These are phyloP conservation scores for Ascochyta lentis DNA, from an alignment of 2,329 filamentous ascomycete genomes.

Conservation along the genomic window DNA sequence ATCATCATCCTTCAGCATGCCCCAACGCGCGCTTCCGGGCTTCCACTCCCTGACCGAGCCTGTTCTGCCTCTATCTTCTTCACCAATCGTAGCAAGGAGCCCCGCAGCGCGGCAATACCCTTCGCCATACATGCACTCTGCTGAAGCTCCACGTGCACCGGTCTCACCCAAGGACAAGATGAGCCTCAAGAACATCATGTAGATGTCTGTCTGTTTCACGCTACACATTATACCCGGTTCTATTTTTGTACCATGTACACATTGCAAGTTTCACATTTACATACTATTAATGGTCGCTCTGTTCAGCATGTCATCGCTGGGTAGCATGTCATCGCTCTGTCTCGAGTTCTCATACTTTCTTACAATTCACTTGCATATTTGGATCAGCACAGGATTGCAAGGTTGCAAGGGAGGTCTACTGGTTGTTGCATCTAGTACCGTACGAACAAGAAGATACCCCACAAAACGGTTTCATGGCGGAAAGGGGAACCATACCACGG, in stretches of 20 bases:
- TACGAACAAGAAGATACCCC: constrained; percentile 18
- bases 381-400: constrained; percentile 3
- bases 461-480: constrained; percentile 18
- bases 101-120: constrained; percentile 42
- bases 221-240: constrained; percentile 30
- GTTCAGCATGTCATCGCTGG: constrained; percentile 8
- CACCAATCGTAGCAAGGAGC: constrained; percentile 31
- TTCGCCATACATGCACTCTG: constrained; percentile 35
- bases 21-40: constrained; percentile 41
- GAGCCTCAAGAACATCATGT: constrained; percentile 46
- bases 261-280: constrained; percentile 17
- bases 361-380: constrained; percentile 9
- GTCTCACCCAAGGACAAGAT: constrained; percentile 45
- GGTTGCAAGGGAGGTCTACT: neutral
- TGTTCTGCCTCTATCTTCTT: constrained; percentile 33
- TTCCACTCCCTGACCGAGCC: constrained; percentile 45
- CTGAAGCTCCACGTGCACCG: constrained; percentile 40
- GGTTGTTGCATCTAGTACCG: constrained; percentile 6
- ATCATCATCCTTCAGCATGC: constrained; percentile 29
- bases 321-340: constrained; percentile 5
- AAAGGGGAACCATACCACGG: constrained; percentile 10
- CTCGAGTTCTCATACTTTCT: constrained; percentile 2
- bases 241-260: constrained; percentile 21
- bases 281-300: constrained; percentile 18
- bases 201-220: constrained; percentile 33